A percentile compares a stretch with the other conserved stretches of the same genome.
phyloP scores from a whole-genome alignment of 208 protist genomes.

The Acanthamoeba lenticulata region DNA sequence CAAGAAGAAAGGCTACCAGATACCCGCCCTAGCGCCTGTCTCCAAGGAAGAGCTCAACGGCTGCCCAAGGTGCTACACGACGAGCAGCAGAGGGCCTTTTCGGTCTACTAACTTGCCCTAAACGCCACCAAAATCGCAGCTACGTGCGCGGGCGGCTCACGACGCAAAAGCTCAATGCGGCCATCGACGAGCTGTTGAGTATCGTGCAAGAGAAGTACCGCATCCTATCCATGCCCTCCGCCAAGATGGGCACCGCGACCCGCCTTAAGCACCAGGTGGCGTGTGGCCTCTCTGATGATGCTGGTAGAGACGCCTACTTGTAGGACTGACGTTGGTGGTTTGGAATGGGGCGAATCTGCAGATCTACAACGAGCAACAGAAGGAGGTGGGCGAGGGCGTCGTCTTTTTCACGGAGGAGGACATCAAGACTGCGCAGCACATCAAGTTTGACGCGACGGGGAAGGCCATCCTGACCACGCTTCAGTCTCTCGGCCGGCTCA shows the following conservation, averaged over 20 bases:
- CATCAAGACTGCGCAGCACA: neutral
- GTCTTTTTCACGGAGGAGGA: constrained; percentile 63
- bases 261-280: neutral
- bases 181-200: neutral
- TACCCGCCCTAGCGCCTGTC: neutral
- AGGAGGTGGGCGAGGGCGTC: neutral
- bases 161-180: neutral
- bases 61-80: neutral
- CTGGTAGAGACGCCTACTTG: too few relatives aligned
- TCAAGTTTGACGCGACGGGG: constrained; percentile 27
- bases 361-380: constrained; percentile 17
- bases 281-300: too few relatives aligned
- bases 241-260: neutral
- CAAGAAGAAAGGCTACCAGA: neutral
- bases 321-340: too few relatives aligned
- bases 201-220: constrained; percentile 38
- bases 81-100: neutral
- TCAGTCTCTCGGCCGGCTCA: neutral
- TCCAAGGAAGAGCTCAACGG: neutral
- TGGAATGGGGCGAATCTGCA: neutral
- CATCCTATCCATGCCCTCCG: constrained; percentile 15
- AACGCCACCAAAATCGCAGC: neutral
- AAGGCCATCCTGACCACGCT: constrained; percentile 23
- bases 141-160: constrained; percentile 24
- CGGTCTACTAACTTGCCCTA: too few relatives aligned